These are phyloP conservation scores for Mortierella hygrophila DNA, from an alignment of 192 early-diverging fungal species.

Conservation along the genomic window DNA sequence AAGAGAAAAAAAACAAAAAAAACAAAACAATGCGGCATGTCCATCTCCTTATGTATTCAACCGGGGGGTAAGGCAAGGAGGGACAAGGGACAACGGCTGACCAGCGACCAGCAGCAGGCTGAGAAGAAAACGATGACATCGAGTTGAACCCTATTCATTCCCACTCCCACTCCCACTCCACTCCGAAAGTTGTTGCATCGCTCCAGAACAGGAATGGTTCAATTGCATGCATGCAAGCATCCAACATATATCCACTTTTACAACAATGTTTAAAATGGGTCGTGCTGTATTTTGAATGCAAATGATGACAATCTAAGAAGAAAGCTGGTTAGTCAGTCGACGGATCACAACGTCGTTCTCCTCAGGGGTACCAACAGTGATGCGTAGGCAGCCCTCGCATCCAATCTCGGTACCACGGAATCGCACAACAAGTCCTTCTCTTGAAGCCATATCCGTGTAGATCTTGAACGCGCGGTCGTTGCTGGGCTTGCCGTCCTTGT, in stretches of 20 bases:
- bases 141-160: no score
- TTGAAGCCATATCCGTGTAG: slow-evolving; percentile 90
- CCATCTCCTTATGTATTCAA: no score
- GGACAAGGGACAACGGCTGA: no score
- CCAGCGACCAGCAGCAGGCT: no score
- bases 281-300: not conserved
- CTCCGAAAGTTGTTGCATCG: no score
- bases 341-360: slow-evolving; percentile 83
- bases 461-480: slow-evolving; percentile 80
- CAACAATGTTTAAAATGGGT: no score
- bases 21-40: no score
- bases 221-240: no score
- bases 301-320: not conserved
- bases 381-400: slow-evolving; percentile 92
- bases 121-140: no score
- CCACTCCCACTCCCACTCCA: no score
- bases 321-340: slow-evolving; percentile 60
- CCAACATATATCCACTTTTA: not conserved
- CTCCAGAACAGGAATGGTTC: no score
- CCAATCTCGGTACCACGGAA: slow-evolving; percentile 94
- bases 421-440: slow-evolving; percentile 90
- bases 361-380: slow-evolving; percentile 91
- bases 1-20: not conserved
- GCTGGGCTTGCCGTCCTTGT: slow-evolving; percentile 66
- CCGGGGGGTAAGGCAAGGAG: no score